Base-by-base conservation (phyloP, 495 filamentous ascomycete species). In the Rhizodiscina lignyota region DNA sequence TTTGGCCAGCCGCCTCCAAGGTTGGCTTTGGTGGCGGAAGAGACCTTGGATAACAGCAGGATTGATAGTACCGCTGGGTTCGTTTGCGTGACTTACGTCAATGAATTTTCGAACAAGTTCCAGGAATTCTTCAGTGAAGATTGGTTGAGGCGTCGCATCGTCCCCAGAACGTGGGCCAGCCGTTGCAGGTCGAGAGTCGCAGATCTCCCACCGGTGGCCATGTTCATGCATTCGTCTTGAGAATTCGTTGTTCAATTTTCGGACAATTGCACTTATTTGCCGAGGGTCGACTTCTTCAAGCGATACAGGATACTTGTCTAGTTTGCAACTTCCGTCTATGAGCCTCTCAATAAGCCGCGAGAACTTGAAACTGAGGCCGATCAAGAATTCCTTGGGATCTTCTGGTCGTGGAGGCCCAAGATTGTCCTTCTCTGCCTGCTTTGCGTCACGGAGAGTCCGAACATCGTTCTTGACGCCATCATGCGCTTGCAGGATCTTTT, bases 401-500 rank as follows among this genome's bases (percentile, higher is more conserved):
- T 54, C 24, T 0, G 52, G 10, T 15, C 75, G 54, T 5, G 60
- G 50, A 2, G 57, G 40, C 0, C 75, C 74, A 4, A 79, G 59
- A 35, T 54, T 53, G 4, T 44, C 37, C 0, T 77, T 50, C 17
- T 47, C 42, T 3, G 6, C 24, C 2, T 44, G 30, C 32, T 59
- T 61, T 1, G 43, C 47, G 5, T 41, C 41, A 17, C 54, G 38
- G 17, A 60, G 63, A 0, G 30, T 32, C 18, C 67, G 47, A 6
- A 79, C 70, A 21, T 80, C 74, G 0, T 50, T 32, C n/a, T 74
- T 58, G 18, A 84, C 39, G 11, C 54, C 60, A 0, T 74, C 76
- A 2, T 82, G 61, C 36, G 74, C 63, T 1, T 42, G 21, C 0
- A 54, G 49, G 32, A 82, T 75, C 21, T 79, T 70, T 0, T 43